Conservation (phyloP, 306 rosid species). For the Cicer yamashitae region DNA sequence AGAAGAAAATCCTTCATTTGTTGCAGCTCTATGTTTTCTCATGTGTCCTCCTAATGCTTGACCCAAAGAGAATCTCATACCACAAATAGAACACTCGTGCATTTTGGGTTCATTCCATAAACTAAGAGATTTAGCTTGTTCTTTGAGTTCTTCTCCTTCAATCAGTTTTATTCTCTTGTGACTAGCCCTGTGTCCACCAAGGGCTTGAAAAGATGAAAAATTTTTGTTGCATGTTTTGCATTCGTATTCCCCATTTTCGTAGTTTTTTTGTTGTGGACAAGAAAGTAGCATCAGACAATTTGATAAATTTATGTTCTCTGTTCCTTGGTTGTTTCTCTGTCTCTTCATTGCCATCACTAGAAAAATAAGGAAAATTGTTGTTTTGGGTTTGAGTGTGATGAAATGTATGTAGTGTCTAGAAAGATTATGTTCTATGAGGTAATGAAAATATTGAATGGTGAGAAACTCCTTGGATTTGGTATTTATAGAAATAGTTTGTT, state of each 20-base stretch:
- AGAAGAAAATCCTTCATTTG: slow-evolving; percentile 40
- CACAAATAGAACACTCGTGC: slow-evolving; percentile 77
- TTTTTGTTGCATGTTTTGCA: slow-evolving; percentile 85
- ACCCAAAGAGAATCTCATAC: slow-evolving; percentile 68
- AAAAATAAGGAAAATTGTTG: too few species aligned
- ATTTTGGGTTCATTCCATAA: slow-evolving; percentile 45
- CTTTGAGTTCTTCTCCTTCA: slow-evolving; percentile 27
- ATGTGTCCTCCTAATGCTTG: slow-evolving; percentile 95
- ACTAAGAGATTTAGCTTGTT: slow-evolving; percentile 23
- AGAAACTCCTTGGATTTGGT: not conserved
- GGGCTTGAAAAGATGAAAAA: slow-evolving; percentile 85
- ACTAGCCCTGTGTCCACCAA: slow-evolving; percentile 93
- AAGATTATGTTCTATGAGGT: slow-evolving; percentile 15
- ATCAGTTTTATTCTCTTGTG: slow-evolving; percentile 59
- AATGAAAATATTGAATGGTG: slow-evolving; percentile 23
- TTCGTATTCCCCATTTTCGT: slow-evolving; percentile 47
- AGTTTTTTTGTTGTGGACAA: slow-evolving; percentile 37
- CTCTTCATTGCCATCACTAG: slow-evolving; percentile 52
- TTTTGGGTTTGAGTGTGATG: slow-evolving; percentile 4
- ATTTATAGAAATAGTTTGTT: slow-evolving; percentile 35
- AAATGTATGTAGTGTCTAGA: not conserved
- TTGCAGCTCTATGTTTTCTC: slow-evolving; percentile 66
- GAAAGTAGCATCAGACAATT: slow-evolving; percentile 56
- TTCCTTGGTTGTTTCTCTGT: slow-evolving; percentile 42
- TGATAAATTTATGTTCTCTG: slow-evolving; percentile 40